phyloP scores from a whole-genome alignment of 148 eudicot species.

The Camellia japonica region DNA sequence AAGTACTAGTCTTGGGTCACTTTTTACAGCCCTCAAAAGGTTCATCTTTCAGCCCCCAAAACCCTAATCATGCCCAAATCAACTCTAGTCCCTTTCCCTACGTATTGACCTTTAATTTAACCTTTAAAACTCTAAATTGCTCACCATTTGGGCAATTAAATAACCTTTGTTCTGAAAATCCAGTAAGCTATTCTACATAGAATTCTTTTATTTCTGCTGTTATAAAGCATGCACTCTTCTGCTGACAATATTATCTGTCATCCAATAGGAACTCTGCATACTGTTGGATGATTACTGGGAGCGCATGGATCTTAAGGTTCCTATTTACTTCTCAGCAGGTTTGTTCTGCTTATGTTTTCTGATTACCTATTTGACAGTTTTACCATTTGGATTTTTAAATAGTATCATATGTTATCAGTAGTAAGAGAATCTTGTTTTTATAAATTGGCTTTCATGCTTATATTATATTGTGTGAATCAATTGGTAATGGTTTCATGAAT shows the following conservation, averaged over 20 bases:
- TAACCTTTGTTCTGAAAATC: too few species aligned
- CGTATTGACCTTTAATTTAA: too few species aligned
- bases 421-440: background rate
- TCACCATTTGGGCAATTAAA: too few species aligned
- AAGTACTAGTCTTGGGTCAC: too few species aligned
- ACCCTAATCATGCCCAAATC: too few species aligned
- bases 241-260: constrained; percentile 13
- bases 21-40: too few species aligned
- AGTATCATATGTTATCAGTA: background rate
- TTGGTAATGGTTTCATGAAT: background rate
- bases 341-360: constrained; percentile 9
- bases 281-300: constrained; percentile 93
- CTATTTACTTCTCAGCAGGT: constrained; percentile 97
- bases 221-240: background rate
- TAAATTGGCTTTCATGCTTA: background rate
- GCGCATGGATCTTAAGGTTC: constrained; percentile 83
- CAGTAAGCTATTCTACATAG: too few species aligned
- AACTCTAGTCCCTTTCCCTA: too few species aligned
- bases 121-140: too few species aligned
- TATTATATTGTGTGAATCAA: background rate
- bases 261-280: constrained; percentile 73
- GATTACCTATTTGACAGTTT: background rate
- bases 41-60: too few species aligned
- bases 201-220: background rate
- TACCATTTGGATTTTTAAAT: background rate